Conservation (phyloP, 306 rosid species). For the Gynostemma pentaphyllum region DNA sequence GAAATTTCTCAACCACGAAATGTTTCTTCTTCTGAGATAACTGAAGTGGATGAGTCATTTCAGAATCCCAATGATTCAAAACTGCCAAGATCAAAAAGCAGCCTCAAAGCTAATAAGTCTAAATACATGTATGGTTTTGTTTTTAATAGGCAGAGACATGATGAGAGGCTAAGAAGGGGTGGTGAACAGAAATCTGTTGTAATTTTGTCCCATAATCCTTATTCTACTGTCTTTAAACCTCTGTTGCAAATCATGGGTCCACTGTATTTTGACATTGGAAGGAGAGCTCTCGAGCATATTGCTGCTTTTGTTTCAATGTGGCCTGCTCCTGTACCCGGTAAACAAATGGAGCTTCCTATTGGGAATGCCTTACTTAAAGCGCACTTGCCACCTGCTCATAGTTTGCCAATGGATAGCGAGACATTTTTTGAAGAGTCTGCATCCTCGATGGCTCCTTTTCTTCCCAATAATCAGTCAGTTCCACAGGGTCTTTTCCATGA, state of each 20-base stretch:
- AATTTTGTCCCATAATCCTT: constrained; percentile 61
- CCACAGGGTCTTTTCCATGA: constrained; percentile 91
- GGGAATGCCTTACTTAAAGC: constrained; percentile 83
- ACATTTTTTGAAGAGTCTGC: constrained; percentile 48
- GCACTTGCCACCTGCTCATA: constrained; percentile 72
- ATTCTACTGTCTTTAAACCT: constrained; percentile 74
- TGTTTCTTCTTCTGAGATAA: constrained; percentile 26
- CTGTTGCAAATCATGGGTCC: constrained; percentile 92
- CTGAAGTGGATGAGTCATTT: constrained; percentile 29
- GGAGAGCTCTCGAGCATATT: constrained; percentile 84
- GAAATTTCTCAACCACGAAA: constrained; percentile 24
- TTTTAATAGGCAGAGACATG: constrained; percentile 89
- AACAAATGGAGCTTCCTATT: constrained; percentile 84
- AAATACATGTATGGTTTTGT: constrained; percentile 81
- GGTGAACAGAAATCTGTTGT: constrained; percentile 97
- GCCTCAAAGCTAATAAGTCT: constrained; percentile 21
- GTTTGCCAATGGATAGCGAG: constrained; percentile 51
- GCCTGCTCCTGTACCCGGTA: constrained; percentile 76
- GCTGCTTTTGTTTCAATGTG: constrained; percentile 79
- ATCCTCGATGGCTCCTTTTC: constrained; percentile 65
- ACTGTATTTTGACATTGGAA: constrained; percentile 74
- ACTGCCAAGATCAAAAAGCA: constrained; percentile 22
- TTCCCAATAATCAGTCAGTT: constrained; percentile 55
- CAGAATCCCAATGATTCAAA: constrained; percentile 17
- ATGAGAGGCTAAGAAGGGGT: constrained; percentile 89